Evolutionary conservation across 805 yeast genomes (phyloP), one percentile per base, ranked within the genome.

Genomic region (Candida orba): DNA sequence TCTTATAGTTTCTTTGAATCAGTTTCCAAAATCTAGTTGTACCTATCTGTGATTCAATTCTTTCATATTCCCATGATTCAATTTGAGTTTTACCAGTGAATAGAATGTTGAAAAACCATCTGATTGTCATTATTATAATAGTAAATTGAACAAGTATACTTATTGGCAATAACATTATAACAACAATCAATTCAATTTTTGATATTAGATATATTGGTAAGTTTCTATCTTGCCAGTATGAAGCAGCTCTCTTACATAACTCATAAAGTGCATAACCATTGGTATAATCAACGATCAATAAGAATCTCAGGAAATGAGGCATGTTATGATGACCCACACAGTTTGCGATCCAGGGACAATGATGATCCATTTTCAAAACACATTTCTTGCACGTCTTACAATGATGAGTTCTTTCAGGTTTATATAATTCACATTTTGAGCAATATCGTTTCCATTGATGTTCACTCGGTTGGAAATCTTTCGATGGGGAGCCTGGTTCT

Each of bases 321-420:
- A 78, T 69, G 57, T 90, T 90, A 0, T 63, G 60, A 57, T 78
- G 79, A 0, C 97, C 97, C 18, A 90, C 91, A 58, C 96, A 90
- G 58, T 86, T 90, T 61, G 78, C 75, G 0, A 95, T 87, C 96
- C 96, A 90, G 0, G 96, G 96, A 59, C 83, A 81, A 64, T 89
- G 96, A 59, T 89, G 97, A 60, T 89, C 97, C 96, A 89, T 90
- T 57, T 77, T 75, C 45, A 89, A 60, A n/a, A 89, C 81, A 62
- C 96, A 89, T 34, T 57, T 60, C 12, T 75, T 69, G 57, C 95
- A 87, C 1, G 77, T 73, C 53, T 82, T 82, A 60, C 96, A 89
- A 64, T 89, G 96, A 58, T 89, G 96, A 4, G 87, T 57, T 47
- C 96, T 65, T 56, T 82, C 91, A 0, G 96, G 96, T 58, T 89